Evolutionary conservation across 495 filamentous ascomycete genomes (phyloP), one percentile per base, ranked within the genome.

Genomic region (Lichenothelia convexa): DNA sequence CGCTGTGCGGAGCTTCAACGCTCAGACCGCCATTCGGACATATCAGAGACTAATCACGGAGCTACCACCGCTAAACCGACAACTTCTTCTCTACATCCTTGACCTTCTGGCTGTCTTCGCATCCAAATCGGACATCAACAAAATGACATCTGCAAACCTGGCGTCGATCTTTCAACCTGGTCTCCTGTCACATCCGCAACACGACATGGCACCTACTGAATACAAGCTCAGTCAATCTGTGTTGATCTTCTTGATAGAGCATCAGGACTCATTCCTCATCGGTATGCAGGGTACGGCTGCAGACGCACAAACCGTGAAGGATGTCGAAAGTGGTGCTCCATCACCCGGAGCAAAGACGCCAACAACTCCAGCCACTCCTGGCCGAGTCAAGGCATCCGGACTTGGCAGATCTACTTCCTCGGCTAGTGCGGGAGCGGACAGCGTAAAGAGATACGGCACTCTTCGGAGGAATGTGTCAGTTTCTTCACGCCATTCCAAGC

Each of bases 121-220:
- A 11, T 91, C 89, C 37, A 99, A 99, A 60, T 79, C 86, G 0
- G 89, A 99, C 41, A 71, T 84, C 38, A 99, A 99, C 54, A 74
- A 85, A 30, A 99, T 99, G 89, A 91, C 74, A 11, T 82, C 89
- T 21, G 73, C 73, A 43, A 99, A 99, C 51, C 59, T 99, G 9
- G 78, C 89, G n/a, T 87, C 89, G 24, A 94, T 99, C 46, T 99
- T 99, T 57, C 91, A 95, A 52, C 89, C 89, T 3, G 89, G 89
- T 31, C 75, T 99, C 58, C 68, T 99, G 16, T 91, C 85, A 8
- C 89, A 95, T 55, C 89, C 89, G 3, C 63, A 69, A 21, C 89
- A 99, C 54, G 85, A 93, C 45, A 93, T 99, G 85, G 71, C 79
- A 5, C 89, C 89, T 5, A 67, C 76, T 15, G 86, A 93, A 45